A percentile compares a stretch with the other conserved stretches of the same genome.
Conservation (phyloP, 305 asterid species). For the Fraxinus floribunda region DNA sequence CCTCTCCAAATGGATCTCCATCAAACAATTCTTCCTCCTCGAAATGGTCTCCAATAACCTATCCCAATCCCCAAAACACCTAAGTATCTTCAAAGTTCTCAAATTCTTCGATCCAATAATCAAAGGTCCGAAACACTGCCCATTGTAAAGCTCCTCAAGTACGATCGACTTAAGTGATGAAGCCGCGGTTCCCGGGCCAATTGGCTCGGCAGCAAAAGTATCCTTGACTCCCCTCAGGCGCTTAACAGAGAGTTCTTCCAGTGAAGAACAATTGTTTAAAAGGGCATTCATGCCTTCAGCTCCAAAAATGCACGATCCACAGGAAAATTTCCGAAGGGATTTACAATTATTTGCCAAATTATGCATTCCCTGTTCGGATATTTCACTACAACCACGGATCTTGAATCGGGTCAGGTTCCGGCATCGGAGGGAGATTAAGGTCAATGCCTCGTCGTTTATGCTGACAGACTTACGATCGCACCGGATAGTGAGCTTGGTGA, state of each 20-base stretch:
- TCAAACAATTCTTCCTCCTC: slow-evolving; percentile 19
- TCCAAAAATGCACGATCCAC: slow-evolving; percentile 32
- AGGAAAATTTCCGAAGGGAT: slow-evolving; percentile 30
- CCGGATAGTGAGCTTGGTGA: slow-evolving; percentile 31
- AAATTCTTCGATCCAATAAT: slow-evolving; percentile 28
- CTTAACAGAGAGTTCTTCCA: slow-evolving; percentile 33
- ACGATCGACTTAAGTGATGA: slow-evolving; percentile 23
- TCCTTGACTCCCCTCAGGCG: slow-evolving; percentile 26
- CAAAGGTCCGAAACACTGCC: slow-evolving; percentile 28
- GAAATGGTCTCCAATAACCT: slow-evolving; percentile 20
- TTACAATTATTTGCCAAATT: slow-evolving; percentile 26
- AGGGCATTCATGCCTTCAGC: slow-evolving; percentile 36
- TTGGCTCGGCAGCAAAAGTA: slow-evolving; percentile 22
- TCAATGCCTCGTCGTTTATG: slow-evolving; percentile 27
- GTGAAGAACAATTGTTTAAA: slow-evolving; percentile 25
- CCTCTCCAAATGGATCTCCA: slow-evolving; percentile 33
- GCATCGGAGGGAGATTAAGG: slow-evolving; percentile 21
- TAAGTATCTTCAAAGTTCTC: slow-evolving; percentile 25
- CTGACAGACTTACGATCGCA: slow-evolving; percentile 31
- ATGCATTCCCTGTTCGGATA: slow-evolving; percentile 30
- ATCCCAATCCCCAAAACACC: slow-evolving; percentile 36
- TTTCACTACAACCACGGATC: slow-evolving; percentile 32
- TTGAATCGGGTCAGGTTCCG: slow-evolving; percentile 28
- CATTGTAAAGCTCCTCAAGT: slow-evolving; percentile 28
- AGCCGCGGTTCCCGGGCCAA: slow-evolving; percentile 27